These are phyloP conservation scores for Penicillium crustosum DNA, from an alignment of 2,329 filamentous ascomycete species.

Conservation along the genomic window DNA sequence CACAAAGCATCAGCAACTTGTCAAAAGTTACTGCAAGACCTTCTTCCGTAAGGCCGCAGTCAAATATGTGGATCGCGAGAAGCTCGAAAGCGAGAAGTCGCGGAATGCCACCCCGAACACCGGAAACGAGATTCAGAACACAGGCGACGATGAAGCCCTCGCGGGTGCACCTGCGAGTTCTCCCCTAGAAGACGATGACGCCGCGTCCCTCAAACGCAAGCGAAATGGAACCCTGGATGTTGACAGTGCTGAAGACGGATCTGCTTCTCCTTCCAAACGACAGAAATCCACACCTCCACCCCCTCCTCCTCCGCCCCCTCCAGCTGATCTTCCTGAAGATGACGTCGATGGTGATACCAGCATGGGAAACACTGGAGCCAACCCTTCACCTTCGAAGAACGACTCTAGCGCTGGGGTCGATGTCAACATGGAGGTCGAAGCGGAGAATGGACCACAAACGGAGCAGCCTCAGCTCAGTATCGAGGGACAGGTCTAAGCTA, in stretches of 20 bases:
- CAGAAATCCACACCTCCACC: conserved; percentile 49
- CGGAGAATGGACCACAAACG: conserved; percentile 9
- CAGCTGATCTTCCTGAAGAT: conserved; percentile 21
- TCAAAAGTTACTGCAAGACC: conserved; percentile 79
- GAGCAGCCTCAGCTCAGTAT: conserved; percentile 25
- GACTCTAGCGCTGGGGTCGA: neutral
- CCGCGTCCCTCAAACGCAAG: conserved; percentile 20
- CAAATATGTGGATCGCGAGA: conserved; percentile 70
- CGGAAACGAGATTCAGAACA: conserved; percentile 14
- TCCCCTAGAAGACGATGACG: conserved; percentile 48
- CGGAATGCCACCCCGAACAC: conserved; percentile 23
- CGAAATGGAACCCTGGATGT: conserved; percentile 14
- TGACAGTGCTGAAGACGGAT: conserved; percentile 17
- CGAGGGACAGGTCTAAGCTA: conserved; percentile 24
- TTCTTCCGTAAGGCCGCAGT: conserved; percentile 83
- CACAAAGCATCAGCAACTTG: conserved; percentile 74
- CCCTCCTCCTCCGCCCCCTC: conserved; percentile 37
- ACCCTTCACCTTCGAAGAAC: neutral
- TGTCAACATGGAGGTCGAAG: conserved; percentile 1
- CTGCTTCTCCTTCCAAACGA: conserved; percentile 54
- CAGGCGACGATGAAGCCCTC: conserved; percentile 41
- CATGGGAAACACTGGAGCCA: conserved; percentile 10
- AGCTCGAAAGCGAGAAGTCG: conserved; percentile 57
- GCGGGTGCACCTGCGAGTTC: conserved; percentile 44
- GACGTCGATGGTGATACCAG: conserved; percentile 15